These are phyloP conservation scores for Microbotryum intermedium DNA, from an alignment of 1,284 basidiomycete genomes.

Conservation along the genomic window DNA sequence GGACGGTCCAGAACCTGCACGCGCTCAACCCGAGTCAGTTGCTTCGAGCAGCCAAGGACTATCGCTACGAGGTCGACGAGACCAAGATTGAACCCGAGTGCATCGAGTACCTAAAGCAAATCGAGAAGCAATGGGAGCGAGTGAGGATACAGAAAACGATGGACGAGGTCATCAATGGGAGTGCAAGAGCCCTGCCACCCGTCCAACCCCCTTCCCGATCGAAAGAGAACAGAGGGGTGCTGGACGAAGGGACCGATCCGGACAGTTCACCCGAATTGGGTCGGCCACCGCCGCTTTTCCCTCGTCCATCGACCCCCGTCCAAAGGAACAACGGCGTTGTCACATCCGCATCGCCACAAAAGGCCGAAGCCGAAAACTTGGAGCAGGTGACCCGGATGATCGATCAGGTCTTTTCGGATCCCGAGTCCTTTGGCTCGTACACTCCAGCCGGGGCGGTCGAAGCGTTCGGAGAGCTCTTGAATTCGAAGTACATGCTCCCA, in stretches of 20 bases:
- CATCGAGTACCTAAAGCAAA: conserved; percentile 78
- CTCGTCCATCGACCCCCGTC: no score
- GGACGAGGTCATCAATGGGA: neutral
- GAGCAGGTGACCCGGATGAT: conserved; percentile 17
- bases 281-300: no score
- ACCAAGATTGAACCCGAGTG: conserved; percentile 89
- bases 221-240: no score
- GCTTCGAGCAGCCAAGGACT: conserved; percentile 83
- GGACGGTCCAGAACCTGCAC: conserved; percentile 79
- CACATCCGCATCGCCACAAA: neutral
- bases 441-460: conserved; percentile 12
- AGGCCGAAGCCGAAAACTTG: neutral
- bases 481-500: conserved; percentile 29
- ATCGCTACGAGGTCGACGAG: conserved; percentile 91
- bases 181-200: no score
- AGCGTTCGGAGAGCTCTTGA: conserved; percentile 24
- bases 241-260: no score
- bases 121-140: conserved; percentile 89
- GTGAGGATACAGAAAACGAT: conserved; percentile 13
- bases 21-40: conserved; percentile 89
- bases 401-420: conserved; percentile 21
- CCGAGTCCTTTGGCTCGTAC: conserved; percentile 10
- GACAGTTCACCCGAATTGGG: no score
- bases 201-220: no score
- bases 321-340: neutral